Base-by-base conservation (phyloP, 345 rosid species). In the Linum lewisii region DNA sequence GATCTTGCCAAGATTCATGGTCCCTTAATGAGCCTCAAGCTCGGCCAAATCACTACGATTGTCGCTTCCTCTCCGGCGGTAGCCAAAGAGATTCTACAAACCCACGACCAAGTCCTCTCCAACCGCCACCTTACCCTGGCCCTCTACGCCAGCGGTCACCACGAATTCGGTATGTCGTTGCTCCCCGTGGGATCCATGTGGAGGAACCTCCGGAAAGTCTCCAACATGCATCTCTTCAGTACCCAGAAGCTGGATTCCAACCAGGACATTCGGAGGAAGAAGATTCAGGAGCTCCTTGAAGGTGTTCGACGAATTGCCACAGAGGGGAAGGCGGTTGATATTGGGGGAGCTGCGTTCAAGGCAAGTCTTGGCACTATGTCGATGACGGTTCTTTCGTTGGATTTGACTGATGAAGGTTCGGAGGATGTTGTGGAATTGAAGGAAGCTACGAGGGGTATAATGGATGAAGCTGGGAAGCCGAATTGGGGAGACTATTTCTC, bases 401-500 rank as follows among this genome's bases (percentile, higher is more conserved):
- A 79, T 47, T 5, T 76, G 68, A 59, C 66, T 0, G 59, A 20
- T 3, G 23, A 21, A 61, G 51, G 24, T 11, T 69, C 73, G 1
- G 69, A 59, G 26, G 56, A 55, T 2, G 67, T 25, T 0, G 42
- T 29, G 42, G 75, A 71, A 57, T 59, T 76, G 6, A 72, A 74
- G 61, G 54, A 57, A 59, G 59, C 37, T 18, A 59, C 57, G 19
- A 14, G 58, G 63, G 5, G 55, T 6, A 49, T 70, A 3, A 60
- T 24, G 63, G 73, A 67, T 19, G 79, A 74, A 60, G 64, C 29
- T 6, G 80, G 80, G 4, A 77, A 73, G 60, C 80, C 75, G 2
- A 77, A 77, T 66, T 21, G 77, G 34, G 72, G 58, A 0, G 78
- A 80, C 21, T 71, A 63, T 45, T 80, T 72, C 57, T 78, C 76